These are phyloP conservation scores for Tolypocladium ovalisporum DNA, from an alignment of 2,329 filamentous ascomycete species.

Conservation along the genomic window DNA sequence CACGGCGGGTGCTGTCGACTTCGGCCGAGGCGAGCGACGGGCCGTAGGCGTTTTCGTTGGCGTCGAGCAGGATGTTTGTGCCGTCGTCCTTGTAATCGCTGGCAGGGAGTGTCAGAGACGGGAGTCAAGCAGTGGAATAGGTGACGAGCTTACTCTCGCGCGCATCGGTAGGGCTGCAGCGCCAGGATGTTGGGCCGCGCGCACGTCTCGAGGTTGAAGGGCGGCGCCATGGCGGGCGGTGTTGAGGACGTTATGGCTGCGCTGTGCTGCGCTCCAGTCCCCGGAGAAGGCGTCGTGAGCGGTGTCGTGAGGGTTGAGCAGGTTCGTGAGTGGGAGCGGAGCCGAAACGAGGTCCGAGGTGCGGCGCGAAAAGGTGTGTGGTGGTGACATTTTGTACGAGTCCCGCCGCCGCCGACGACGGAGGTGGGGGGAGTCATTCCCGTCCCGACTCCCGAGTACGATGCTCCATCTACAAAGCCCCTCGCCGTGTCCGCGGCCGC, in stretches of 20 bases:
- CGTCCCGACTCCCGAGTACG: background rate
- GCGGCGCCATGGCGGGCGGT: slow-evolving; percentile 37
- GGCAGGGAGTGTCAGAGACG: slow-evolving; percentile 7
- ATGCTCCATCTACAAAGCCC: no score
- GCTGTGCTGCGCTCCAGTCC: background rate
- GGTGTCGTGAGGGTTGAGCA: background rate
- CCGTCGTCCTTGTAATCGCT: slow-evolving; percentile 99
- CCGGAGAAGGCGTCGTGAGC: background rate
- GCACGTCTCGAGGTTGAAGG: slow-evolving; percentile 65
- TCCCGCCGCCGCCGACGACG: background rate
- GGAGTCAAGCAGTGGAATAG: background rate
- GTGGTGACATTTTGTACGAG: background rate
- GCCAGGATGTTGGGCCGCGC: slow-evolving; percentile 67
- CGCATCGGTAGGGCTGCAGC: slow-evolving; percentile 70
- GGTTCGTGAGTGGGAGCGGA: background rate
- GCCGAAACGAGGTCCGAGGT: background rate
- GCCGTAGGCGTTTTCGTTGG: slow-evolving; percentile 95
- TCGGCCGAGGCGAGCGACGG: slow-evolving; percentile 56
- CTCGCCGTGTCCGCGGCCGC: no score
- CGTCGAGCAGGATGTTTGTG: slow-evolving; percentile 89
- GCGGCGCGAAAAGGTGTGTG: background rate
- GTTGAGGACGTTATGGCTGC: background rate
- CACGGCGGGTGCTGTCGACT: slow-evolving; percentile 23
- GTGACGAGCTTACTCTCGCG: slow-evolving; percentile 56
- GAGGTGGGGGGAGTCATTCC: background rate